Base-by-base conservation (phyloP, 192 early-diverging fungal species). In the Dimargaris xerosporica region DNA sequence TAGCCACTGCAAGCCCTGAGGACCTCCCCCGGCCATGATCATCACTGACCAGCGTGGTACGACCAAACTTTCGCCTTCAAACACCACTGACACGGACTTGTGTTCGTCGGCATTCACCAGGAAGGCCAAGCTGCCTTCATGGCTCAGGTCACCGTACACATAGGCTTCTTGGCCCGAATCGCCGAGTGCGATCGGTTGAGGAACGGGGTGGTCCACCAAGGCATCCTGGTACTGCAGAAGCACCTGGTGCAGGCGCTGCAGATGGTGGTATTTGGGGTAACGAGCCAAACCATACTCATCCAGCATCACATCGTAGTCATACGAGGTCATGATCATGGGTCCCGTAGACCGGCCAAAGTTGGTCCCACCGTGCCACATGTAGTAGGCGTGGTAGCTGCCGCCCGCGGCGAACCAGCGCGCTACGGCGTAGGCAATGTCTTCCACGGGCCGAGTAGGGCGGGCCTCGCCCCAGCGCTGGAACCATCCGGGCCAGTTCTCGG, bases 311-410 rank as follows among this genome's bases (percentile, higher is more conserved):
- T 71, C 73, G 43, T 75, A 75, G 65, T 75, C 70, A 62, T 75
- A 75, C 13, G 73, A 72, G 6, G 70, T 75, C 19, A 26, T 50
- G 34, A 72, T 65, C 54, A 75, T 69, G 25, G 73, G 73, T 0
- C 73, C 68, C 15, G 73, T 66, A 2, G 73, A 66, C 48, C 73
- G 68, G 17, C 80, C 82, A 67, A 81, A 84, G 65, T 84, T 86
- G 12, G 82, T 86, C 26, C 84, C 84, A 30, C 84, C 84, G 54
- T 84, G 81, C 62, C 75, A 84, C 81, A 78, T 83, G 61, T 77
- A 77, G 47, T 84, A 82, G 2, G 67, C 64, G 17, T 77, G 66
- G 63, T 79, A 82, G 0, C 75, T 77, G 55, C 82, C 82, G 44
- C 82, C 80, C 17, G 66, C 51, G 4, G 78, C 75, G 68, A 77